phyloP scores from a whole-genome alignment of 169 alveolate species.

The Plasmodium falciparum region DNA sequence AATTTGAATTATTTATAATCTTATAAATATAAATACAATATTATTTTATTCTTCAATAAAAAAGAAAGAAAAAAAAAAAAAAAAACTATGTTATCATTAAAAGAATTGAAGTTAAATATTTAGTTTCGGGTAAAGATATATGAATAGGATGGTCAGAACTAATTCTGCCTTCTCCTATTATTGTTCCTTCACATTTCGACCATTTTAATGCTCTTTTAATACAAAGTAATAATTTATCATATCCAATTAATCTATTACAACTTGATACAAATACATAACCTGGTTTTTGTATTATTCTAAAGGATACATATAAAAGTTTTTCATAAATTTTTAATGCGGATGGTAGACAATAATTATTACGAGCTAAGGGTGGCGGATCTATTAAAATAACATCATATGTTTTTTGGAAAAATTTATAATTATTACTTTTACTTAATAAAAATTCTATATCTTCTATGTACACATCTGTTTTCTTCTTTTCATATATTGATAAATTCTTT shows the following conservation, averaged over 20 bases:
- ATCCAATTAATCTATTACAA: conserved; percentile 72
- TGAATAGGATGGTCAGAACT: conserved; percentile 77
- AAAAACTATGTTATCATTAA: conserved; percentile 46
- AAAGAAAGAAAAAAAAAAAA: conserved; percentile 4
- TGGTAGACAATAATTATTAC: conserved; percentile 63
- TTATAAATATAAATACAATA: background rate
- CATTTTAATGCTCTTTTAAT: conserved; percentile 59
- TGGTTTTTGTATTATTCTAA: conserved; percentile 67
- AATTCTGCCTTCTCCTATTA: conserved; percentile 73
- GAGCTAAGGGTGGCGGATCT: conserved; percentile 76
- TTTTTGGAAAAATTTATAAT: conserved; percentile 61
- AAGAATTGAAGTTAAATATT: conserved; percentile 65
- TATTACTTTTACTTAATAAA: conserved; percentile 54
- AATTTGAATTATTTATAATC: too few relatives aligned
- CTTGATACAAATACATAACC: conserved; percentile 77
- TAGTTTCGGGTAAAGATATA: conserved; percentile 64
- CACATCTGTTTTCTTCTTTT: conserved; percentile 20
- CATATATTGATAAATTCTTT: conserved; percentile 53
- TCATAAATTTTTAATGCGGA: conserved; percentile 66
- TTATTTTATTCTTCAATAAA: background rate
- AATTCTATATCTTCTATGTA: conserved; percentile 36
- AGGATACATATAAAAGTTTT: conserved; percentile 74
- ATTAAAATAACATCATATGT: conserved; percentile 75
- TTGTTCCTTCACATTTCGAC: conserved; percentile 74
- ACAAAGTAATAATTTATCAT: conserved; percentile 43